Evolutionary conservation across 169 alveolate genomes (phyloP).

Genomic region (Cyclospora cayetanensis): DNA sequence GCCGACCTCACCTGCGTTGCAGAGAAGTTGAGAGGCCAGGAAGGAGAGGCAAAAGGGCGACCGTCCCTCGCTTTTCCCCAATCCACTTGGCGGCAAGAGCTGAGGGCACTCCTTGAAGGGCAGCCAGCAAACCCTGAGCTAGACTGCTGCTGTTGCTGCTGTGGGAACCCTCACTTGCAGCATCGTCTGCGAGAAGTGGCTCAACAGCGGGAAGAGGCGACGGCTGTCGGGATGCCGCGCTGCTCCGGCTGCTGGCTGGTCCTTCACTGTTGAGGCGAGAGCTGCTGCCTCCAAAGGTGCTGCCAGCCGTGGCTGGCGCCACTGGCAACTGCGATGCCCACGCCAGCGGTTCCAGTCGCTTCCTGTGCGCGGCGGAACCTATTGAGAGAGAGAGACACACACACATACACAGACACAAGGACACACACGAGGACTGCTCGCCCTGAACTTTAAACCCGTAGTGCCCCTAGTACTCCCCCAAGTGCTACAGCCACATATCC

Average conservation of each 20-base stretch:
- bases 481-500: too few relatives aligned
- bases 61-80: background rate
- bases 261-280: background rate
- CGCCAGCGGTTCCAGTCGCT: slow-evolving; percentile 4
- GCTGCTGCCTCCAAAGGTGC: background rate
- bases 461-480: too few relatives aligned
- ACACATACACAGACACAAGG: background rate
- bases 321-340: slow-evolving; percentile 6
- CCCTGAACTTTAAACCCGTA: too few relatives aligned
- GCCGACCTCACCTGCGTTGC: slow-evolving; percentile 14
- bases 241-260: background rate
- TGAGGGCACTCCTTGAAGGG: background rate
- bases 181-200: background rate
- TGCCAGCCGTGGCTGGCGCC: background rate
- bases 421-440: too few relatives aligned
- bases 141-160: slow-evolving; percentile 1
- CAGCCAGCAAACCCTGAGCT: background rate
- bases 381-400: background rate
- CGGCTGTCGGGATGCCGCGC: background rate
- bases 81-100: background rate
- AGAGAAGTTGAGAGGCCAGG: slow-evolving; percentile 44
- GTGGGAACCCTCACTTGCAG: background rate
- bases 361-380: slow-evolving; percentile 35
- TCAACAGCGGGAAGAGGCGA: background rate
- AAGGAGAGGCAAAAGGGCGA: background rate